These are phyloP conservation scores for Amanita rimosa DNA, from an alignment of 768 basidiomycete genomes.

Conservation along the genomic window DNA sequence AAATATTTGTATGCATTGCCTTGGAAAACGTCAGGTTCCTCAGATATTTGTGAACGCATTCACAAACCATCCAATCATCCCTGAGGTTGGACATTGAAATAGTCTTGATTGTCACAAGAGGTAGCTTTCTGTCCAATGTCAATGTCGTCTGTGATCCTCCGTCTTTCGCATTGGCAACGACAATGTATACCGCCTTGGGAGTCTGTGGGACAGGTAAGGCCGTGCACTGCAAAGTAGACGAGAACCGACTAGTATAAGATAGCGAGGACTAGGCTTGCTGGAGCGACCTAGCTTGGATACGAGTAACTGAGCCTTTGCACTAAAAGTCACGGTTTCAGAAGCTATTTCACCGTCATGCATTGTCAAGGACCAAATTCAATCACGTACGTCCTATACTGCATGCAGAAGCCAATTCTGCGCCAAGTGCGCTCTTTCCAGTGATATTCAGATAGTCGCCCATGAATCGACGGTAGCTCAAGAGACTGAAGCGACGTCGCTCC, in stretches of 20 bases:
- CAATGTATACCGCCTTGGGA: slow-evolving; percentile 74
- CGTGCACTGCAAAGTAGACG: not conserved
- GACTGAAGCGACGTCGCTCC: slow-evolving; percentile 86
- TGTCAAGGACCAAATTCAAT: not conserved
- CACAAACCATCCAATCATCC: slow-evolving; percentile 88
- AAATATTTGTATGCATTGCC: slow-evolving; percentile 67
- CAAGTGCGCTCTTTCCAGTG: slow-evolving; percentile 70
- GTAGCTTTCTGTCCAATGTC: slow-evolving; percentile 77
- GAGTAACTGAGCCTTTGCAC: slow-evolving; percentile 67
- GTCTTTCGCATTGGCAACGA: slow-evolving; percentile 48
- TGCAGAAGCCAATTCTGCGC: slow-evolving; percentile 58
- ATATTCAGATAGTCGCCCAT: slow-evolving; percentile 94
- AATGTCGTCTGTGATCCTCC: slow-evolving; percentile 46
- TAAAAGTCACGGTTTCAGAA: slow-evolving; percentile 80
- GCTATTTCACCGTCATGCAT: slow-evolving; percentile 1
- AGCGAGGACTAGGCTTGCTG: slow-evolving; percentile 86
- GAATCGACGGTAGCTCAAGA: slow-evolving; percentile 89
- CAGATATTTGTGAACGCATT: not conserved
- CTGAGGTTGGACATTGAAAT: slow-evolving; percentile 81
- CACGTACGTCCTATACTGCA: slow-evolving; percentile 66
- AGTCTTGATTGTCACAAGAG: slow-evolving; percentile 76
- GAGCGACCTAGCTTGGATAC: slow-evolving; percentile 81
- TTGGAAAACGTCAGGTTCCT: slow-evolving; percentile 16
- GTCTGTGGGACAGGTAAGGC: slow-evolving; percentile 37
- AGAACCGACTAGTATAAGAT: slow-evolving; percentile 70